These are phyloP conservation scores for Amanita inopinata DNA, from an alignment of 768 basidiomycete genomes.

Conservation along the genomic window DNA sequence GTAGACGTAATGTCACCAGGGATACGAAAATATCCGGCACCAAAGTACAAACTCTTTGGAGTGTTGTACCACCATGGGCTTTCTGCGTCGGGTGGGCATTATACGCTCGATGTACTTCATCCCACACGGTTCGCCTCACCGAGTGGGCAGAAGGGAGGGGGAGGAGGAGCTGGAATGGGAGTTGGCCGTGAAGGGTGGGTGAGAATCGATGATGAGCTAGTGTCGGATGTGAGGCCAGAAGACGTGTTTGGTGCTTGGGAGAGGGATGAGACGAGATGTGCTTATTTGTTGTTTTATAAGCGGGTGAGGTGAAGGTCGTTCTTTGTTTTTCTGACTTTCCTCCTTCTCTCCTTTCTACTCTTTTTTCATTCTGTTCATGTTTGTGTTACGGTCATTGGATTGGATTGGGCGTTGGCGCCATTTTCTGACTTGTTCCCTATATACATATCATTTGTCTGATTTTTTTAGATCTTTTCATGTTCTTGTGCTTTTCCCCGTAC, in stretches of 20 bases:
- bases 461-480: no score
- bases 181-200: conserved; percentile 62
- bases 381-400: no score
- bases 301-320: conserved; percentile 31
- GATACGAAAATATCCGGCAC: conserved; percentile 31
- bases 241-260: conserved; percentile 62
- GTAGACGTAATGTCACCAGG: conserved; percentile 54
- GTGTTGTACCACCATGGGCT: conserved; percentile 91
- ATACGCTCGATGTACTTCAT: conserved; percentile 84
- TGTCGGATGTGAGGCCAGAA: conserved; percentile 60
- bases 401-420: no score
- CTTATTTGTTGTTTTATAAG: conserved; percentile 83
- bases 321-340: background rate
- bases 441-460: no score
- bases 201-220: conserved; percentile 87
- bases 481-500: no score
- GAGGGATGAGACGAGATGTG: conserved; percentile 47
- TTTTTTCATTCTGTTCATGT: background rate
- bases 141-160: conserved; percentile 25
- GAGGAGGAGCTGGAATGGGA: background rate
- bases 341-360: background rate
- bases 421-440: no score
- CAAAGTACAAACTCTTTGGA: conserved; percentile 76
- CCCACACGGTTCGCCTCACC: conserved; percentile 43
- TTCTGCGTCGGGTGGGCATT: conserved; percentile 89